Percentiles rank a stretch among this genome's conserved stretches.
Evolutionary conservation across 2,329 filamentous ascomycete species (phyloP).

Genomic region (Decorospora gaudefroyi): DNA sequence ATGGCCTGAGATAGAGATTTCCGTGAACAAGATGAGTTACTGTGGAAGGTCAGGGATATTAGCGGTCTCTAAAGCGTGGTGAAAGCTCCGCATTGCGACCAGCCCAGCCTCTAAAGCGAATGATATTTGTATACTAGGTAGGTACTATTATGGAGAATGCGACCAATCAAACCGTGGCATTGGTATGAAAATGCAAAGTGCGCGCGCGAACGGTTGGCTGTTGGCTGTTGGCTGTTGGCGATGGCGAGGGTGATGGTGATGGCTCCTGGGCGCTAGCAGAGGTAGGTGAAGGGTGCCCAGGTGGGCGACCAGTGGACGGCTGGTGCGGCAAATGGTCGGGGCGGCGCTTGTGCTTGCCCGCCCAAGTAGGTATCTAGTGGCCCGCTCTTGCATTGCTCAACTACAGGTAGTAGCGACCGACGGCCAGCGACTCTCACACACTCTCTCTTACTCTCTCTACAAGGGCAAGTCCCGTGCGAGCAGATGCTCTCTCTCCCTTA

Average conservation of each 20-base stretch:
- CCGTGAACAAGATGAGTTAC: conserved; percentile 12
- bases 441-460: conserved; percentile 19
- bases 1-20: background rate
- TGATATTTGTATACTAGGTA: too few relatives aligned
- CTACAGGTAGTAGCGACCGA: conserved; percentile 13
- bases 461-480: conserved; percentile 27
- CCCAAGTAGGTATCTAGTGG: too few relatives aligned
- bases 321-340: conserved; percentile 20
- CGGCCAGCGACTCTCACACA: too few relatives aligned
- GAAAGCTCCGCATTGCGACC: conserved; percentile 6
- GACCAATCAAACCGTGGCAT: conserved; percentile 10
- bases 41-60: conserved; percentile 6
- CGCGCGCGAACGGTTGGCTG: conserved; percentile 10
- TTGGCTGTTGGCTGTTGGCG: background rate
- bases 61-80: too few relatives aligned
- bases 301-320: conserved; percentile 10
- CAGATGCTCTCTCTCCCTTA: conserved; percentile 19
- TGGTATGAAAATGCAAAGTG: conserved; percentile 6
- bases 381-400: conserved; percentile 17
- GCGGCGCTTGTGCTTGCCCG: conserved; percentile 13
- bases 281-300: conserved; percentile 5
- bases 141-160: too few relatives aligned
- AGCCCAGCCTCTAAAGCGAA: background rate
- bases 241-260: conserved; percentile 5
- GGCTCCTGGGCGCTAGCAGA: conserved; percentile 9